These are phyloP conservation scores for Lathyrus aphaca DNA, from an alignment of 306 rosid genomes.

Conservation along the genomic window DNA sequence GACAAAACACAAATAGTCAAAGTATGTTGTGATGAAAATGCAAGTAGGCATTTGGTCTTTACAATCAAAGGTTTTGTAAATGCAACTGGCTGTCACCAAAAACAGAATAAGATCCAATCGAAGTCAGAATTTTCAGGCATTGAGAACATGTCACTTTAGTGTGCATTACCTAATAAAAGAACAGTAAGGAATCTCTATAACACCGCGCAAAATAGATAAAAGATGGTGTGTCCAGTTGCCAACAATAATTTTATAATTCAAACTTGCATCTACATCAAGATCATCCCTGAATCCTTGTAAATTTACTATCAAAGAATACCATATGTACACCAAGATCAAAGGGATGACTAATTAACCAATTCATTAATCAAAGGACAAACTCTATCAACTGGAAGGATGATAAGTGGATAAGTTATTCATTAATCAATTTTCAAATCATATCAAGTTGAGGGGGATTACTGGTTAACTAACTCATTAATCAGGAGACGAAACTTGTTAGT, in stretches of 20 bases:
- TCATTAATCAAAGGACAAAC: conserved; percentile 14
- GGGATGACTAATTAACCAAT: neutral
- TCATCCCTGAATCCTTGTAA: conserved; percentile 19
- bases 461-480: conserved; percentile 6
- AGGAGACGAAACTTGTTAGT: conserved; percentile 6
- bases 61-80: conserved; percentile 39
- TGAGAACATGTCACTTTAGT: conserved; percentile 12
- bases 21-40: conserved; percentile 21
- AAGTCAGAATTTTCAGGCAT: neutral
- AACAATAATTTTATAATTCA: conserved; percentile 12
- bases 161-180: conserved; percentile 9
- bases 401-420: neutral
- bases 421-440: conserved; percentile 10
- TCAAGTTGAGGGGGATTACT: conserved; percentile 4
- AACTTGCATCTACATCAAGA: conserved; percentile 6
- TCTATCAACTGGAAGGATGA: conserved; percentile 1
- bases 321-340: conserved; percentile 15
- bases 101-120: conserved; percentile 31
- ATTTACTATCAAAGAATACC: conserved; percentile 21
- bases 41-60: conserved; percentile 13
- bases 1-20: conserved; percentile 32
- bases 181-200: conserved; percentile 9
- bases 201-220: neutral
- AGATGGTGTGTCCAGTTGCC: conserved; percentile 13
- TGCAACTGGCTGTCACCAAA: conserved; percentile 27